Conservation (phyloP, 2,329 filamentous ascomycete species). For the Cladophialophora bantiana region DNA sequence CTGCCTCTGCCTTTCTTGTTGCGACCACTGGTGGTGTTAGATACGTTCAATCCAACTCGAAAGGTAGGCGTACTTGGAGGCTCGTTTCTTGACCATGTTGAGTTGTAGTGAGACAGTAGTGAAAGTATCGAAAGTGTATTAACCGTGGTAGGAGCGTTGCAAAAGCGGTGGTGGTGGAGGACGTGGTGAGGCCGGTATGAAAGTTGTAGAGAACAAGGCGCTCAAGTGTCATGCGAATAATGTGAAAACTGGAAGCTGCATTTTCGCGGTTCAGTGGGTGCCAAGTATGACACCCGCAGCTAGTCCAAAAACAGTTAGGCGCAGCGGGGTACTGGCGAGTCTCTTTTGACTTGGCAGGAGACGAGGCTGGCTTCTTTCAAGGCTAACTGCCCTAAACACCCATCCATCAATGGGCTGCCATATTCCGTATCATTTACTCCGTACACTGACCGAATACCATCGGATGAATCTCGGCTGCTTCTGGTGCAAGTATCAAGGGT, state of each 20-base stretch:
- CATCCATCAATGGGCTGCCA: background rate
- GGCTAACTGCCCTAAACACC: background rate
- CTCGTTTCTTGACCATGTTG: slow-evolving; percentile 78
- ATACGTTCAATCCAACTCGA: background rate
- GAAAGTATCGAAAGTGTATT: background rate
- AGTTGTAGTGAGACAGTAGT: background rate
- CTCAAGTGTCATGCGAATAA: background rate
- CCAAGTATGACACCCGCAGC: background rate
- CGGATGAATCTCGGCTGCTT: too few species aligned
- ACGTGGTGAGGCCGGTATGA: background rate
- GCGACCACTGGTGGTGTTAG: slow-evolving; percentile 71
- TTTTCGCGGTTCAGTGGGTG: slow-evolving; percentile 1
- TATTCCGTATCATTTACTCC: background rate
- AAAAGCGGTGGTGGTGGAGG: background rate
- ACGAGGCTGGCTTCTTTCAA: background rate
- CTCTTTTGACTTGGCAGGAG: background rate
- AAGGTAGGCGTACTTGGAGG: slow-evolving; percentile 69
- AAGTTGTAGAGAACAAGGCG: background rate
- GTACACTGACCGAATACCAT: too few species aligned
- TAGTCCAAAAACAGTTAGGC: background rate
- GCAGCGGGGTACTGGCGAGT: background rate
- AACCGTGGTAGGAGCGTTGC: background rate
- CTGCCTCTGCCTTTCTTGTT: slow-evolving; percentile 98
- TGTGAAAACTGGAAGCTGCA: background rate
- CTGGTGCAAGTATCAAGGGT: too few species aligned